Evolutionary conservation across 2,329 filamentous ascomycete species (phyloP), one percentile per base, ranked within the genome.

Genomic region (Huntiella moniliformis): DNA sequence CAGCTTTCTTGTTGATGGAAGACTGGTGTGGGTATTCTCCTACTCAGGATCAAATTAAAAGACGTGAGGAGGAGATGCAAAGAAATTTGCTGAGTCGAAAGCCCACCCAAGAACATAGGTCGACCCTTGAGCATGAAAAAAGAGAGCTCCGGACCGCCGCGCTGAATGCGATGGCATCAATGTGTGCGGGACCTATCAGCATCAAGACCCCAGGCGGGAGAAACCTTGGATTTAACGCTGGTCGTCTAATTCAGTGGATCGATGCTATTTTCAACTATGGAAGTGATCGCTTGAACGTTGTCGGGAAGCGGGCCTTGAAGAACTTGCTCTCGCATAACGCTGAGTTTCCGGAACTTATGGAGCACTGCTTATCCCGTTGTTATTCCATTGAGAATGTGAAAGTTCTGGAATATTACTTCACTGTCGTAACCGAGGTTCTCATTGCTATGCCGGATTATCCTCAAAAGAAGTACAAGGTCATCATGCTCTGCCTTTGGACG

Each of bases 1-100:
- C 91, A 4, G 82, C 88, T 0, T 98, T 98, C 57, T 79, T 87
- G 0, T 65, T 98, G 41, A 96, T 98, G 87, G 91, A 98, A 61
- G 88, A 96, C 53, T 98, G 92, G 92, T 98, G 91, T 58, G 91
- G 91, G 2, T 95, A 92, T 59, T 94, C 87, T 5, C 85, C 87
- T 0, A 94, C 95, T 52, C 85, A 92, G 57, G 69, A 66, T 11
- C 82, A 92, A 52, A 82, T 94, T 36, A 74, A 79, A 4, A 77
- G 79, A 48, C 73, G 85, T 51, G 87, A 95, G 60, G 82, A 93
- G 51, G 81, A 74, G 33, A 92, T 95, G 79, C 73, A 84, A 38
- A 82, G 87, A 53, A 84, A 82, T 2, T 70, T 91, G 53, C 77
- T 93, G 33, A 77, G 88, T 44, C 80, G 85, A 46, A 83, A 91